These are phyloP conservation scores for Acanthamoeba polyphaga DNA, from an alignment of 208 protist species.

Conservation along the genomic window DNA sequence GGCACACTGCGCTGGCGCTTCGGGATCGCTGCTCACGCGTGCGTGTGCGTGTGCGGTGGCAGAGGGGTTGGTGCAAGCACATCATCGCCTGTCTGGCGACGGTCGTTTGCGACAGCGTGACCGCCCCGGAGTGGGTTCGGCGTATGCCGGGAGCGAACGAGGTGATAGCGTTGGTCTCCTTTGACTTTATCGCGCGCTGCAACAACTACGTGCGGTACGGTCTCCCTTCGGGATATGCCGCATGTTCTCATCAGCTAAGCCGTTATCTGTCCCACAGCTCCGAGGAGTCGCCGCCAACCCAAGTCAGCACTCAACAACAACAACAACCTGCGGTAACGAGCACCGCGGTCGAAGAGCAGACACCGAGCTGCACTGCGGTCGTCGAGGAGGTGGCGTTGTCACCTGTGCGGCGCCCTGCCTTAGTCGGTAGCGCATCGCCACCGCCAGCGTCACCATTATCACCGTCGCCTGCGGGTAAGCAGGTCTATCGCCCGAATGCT, in stretches of 20 bases:
- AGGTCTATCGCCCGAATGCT: background rate
- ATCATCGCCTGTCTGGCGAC: background rate
- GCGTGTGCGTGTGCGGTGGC: background rate
- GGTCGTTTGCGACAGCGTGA: background rate
- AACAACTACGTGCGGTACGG: background rate
- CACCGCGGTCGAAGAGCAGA: no score
- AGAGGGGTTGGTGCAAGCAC: slow-evolving; percentile 27
- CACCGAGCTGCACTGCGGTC: no score
- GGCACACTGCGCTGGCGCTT: background rate
- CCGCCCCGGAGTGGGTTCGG: background rate
- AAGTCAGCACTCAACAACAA: no score
- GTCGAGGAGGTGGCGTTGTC: no score
- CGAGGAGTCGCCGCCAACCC: no score
- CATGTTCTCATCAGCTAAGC: no score
- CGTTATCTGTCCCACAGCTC: no score
- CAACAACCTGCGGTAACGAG: no score
- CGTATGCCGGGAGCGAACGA: background rate
- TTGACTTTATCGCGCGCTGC: background rate
- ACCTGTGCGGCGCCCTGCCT: no score
- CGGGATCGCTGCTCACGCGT: background rate
- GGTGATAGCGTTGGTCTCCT: background rate
- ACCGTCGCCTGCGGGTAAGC: background rate
- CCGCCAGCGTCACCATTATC: background rate
- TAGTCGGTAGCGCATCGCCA: background rate
- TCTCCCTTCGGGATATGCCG: no score